phyloP scores from a whole-genome alignment of 1,284 basidiomycete genomes.

The Sanghuangporus weigelae region DNA sequence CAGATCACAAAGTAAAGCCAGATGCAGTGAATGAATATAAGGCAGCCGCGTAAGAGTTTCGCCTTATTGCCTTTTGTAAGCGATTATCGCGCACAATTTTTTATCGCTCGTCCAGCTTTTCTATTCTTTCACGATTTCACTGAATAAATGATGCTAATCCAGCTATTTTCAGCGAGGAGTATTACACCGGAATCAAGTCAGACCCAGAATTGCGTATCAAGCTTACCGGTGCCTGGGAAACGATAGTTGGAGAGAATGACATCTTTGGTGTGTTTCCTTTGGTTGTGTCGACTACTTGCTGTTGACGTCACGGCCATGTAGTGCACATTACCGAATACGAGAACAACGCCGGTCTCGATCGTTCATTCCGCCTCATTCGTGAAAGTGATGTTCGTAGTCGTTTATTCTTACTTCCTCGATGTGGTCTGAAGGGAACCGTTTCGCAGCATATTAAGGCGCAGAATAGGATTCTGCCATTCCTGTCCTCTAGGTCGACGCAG shows the following conservation, averaged over 20 bases:
- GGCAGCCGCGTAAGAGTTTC: constrained; percentile 69
- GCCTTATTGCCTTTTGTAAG: background rate
- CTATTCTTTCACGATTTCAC: background rate
- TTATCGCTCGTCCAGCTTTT: background rate
- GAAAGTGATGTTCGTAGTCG: constrained; percentile 48
- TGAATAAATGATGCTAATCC: background rate
- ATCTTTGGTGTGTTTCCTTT: constrained; percentile 53
- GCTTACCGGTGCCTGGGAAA: constrained; percentile 89
- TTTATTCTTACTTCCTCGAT: background rate
- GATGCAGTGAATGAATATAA: constrained; percentile 78
- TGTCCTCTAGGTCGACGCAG: constrained; percentile 69
- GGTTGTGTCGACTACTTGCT: background rate
- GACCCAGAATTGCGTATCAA: constrained; percentile 75
- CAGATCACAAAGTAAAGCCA: constrained; percentile 83
- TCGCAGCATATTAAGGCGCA: constrained; percentile 56
- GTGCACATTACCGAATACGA: constrained; percentile 86
- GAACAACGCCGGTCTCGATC: constrained; percentile 82
- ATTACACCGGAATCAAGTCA: constrained; percentile 73
- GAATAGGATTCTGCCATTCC: constrained; percentile 65
- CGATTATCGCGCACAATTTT: background rate
- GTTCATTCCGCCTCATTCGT: constrained; percentile 53
- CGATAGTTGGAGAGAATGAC: constrained; percentile 81
- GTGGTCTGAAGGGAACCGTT: background rate
- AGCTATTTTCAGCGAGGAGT: constrained; percentile 55
- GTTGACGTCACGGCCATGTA: constrained; percentile 22